A percentile compares a stretch with the other conserved stretches of the same genome.
Evolutionary conservation across 2,329 filamentous ascomycete genomes (phyloP).

Genomic region (Pseudodiploospora longispora): DNA sequence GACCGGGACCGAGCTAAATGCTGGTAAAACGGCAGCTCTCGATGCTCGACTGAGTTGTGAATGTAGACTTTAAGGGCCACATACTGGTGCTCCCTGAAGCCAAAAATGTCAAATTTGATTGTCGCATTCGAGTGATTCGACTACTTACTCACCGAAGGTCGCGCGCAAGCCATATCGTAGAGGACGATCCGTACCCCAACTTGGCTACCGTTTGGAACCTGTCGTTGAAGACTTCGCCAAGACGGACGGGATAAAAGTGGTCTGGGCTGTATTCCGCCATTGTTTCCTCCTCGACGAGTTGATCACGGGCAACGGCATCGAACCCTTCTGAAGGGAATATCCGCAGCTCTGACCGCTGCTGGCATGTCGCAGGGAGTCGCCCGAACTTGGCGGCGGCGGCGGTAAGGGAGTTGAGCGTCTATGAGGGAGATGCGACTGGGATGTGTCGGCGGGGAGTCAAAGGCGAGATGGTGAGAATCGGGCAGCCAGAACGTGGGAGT

Average conservation of each 20-base stretch:
- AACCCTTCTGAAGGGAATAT: conserved; percentile 13
- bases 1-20: conserved; percentile 7
- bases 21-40: conserved; percentile 16
- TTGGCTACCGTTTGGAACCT: conserved; percentile 31
- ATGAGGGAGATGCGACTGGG: no score
- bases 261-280: conserved; percentile 25
- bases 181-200: conserved; percentile 31
- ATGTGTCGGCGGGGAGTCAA: no score
- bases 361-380: not conserved
- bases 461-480: no score
- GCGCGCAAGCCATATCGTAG: conserved; percentile 35
- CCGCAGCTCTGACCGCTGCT: conserved; percentile 8
- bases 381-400: not conserved
- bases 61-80: conserved; percentile 24
- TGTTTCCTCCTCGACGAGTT: conserved; percentile 29
- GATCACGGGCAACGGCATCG: conserved; percentile 7
- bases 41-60: conserved; percentile 14
- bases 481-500: no score
- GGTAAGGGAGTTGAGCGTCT: not conserved
- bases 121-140: no score
- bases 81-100: conserved; percentile 14
- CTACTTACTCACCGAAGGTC: conserved; percentile 25
- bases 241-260: conserved; percentile 28
- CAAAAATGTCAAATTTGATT: no score
- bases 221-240: conserved; percentile 28